These are phyloP conservation scores for Annulohypoxylon bovei DNA, from an alignment of 495 filamentous ascomycete genomes.

Conservation along the genomic window DNA sequence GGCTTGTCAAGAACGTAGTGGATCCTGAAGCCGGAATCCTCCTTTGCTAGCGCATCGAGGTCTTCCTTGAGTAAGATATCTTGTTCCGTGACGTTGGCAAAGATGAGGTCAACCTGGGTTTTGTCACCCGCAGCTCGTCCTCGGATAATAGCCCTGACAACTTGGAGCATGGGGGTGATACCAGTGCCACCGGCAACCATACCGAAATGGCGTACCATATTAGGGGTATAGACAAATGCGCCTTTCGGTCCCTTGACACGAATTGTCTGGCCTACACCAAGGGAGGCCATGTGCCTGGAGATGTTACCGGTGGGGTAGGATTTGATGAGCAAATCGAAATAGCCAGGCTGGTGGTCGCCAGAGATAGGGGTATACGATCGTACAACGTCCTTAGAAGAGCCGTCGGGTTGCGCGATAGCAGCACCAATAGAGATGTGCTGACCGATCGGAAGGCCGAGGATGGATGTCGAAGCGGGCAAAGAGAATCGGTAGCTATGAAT, in stretches of 20 bases:
- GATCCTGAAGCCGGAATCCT: constrained; percentile 82
- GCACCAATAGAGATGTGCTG: constrained; percentile 98
- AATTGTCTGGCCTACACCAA: constrained; percentile 86
- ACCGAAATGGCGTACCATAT: constrained; percentile 92
- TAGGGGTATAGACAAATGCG: constrained; percentile 94
- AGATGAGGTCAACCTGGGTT: constrained; percentile 92
- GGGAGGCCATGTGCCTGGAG: constrained; percentile 84
- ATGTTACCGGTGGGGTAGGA: constrained; percentile 97
- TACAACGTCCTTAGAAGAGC: constrained; percentile 84
- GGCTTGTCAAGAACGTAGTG: constrained; percentile 98
- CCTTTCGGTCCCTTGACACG: constrained; percentile 93
- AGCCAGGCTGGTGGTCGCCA: constrained; percentile 88
- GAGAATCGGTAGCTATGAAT: constrained; percentile 81
- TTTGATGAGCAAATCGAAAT: constrained; percentile 97
- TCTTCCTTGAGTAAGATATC: constrained; percentile 95
- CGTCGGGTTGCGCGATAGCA: constrained; percentile 68
- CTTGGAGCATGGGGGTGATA: constrained; percentile 98
- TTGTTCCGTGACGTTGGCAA: constrained; percentile 92
- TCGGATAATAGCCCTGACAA: constrained; percentile 88
- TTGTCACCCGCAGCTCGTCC: constrained; percentile 81
- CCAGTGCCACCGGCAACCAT: constrained; percentile 99
- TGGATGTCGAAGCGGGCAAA: constrained; percentile 77
- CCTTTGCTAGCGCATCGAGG: constrained; percentile 76
- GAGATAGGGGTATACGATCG: constrained; percentile 98
- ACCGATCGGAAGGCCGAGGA: constrained; percentile 96